These are phyloP conservation scores for Mediolabrus comicus DNA, from an alignment of 108 stramenopile species.

Conservation along the genomic window DNA sequence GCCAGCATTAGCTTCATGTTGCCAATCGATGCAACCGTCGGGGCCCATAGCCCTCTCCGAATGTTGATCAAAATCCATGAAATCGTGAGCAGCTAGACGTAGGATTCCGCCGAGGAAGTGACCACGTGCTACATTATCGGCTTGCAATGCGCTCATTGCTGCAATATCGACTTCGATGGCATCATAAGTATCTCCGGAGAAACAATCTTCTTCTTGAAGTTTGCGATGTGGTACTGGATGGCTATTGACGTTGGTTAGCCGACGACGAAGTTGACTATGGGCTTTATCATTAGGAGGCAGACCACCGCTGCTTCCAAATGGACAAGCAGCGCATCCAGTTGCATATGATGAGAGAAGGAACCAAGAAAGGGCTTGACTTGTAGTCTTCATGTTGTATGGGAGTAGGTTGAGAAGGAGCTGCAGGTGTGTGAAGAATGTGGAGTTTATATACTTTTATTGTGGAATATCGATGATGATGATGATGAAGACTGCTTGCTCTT, in stretches of 20 bases:
- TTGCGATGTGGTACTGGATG: not conserved
- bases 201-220: constrained; percentile 1
- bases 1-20: constrained; percentile 7
- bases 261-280: constrained; percentile 1
- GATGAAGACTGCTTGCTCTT: too few relatives aligned
- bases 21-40: constrained; percentile 32
- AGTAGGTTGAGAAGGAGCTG: too few relatives aligned
- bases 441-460: too few relatives aligned
- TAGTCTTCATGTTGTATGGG: not conserved
- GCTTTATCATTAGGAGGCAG: not conserved
- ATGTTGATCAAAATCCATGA: constrained; percentile 27
- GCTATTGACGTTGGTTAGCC: not conserved
- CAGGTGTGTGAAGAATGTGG: too few relatives aligned
- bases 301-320: not conserved
- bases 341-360: not conserved
- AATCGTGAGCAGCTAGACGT: constrained; percentile 44
- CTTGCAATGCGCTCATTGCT: not conserved
- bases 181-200: constrained; percentile 17
- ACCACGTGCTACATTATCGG: constrained; percentile 4
- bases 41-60: not conserved
- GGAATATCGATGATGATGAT: too few relatives aligned
- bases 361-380: not conserved
- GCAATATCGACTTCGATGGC: constrained; percentile 18
- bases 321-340: not conserved
- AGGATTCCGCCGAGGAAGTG: constrained; percentile 41